phyloP scores from a whole-genome alignment of 140 eudicot genomes.

The Stevia rebaudiana region DNA sequence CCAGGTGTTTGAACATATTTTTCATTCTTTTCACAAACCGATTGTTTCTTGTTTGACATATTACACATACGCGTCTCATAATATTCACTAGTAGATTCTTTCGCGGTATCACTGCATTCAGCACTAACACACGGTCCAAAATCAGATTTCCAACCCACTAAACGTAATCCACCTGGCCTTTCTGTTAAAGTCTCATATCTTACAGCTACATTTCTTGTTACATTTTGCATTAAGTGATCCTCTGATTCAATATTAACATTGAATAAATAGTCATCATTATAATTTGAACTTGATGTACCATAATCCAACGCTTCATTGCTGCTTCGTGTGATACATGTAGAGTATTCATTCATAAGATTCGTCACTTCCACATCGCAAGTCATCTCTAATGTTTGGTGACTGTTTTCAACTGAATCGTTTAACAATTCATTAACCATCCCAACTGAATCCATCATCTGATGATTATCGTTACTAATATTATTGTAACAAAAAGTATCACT shows the following conservation, averaged over 20 bases:
- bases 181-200: slow-evolving; percentile 19
- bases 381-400: slow-evolving; percentile 17
- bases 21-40: slow-evolving; percentile 25
- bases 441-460: slow-evolving; percentile 23
- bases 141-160: slow-evolving; percentile 14
- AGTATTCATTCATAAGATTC: slow-evolving; percentile 26
- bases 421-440: slow-evolving; percentile 18
- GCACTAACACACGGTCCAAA: slow-evolving; percentile 20
- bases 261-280: slow-evolving; percentile 19
- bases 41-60: slow-evolving; percentile 18
- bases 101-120: slow-evolving; percentile 13
- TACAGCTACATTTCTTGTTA: slow-evolving; percentile 10
- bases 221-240: slow-evolving; percentile 19
- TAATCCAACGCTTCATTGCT: slow-evolving; percentile 18
- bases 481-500: slow-evolving; percentile 21
- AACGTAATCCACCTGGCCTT: slow-evolving; percentile 24
- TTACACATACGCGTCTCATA: slow-evolving; percentile 20
- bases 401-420: slow-evolving; percentile 13
- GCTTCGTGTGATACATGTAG: slow-evolving; percentile 13
- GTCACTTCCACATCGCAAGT: slow-evolving; percentile 22
- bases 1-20: slow-evolving; percentile 20
- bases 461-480: slow-evolving; percentile 4
- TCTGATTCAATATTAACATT: slow-evolving; percentile 29
- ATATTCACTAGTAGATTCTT: slow-evolving; percentile 17
- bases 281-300: slow-evolving; percentile 24